A percentile compares a stretch with the other conserved stretches of the same genome.
phyloP scores from a whole-genome alignment of 2,329 filamentous ascomycete genomes.

The Calonectria ilicicola region DNA sequence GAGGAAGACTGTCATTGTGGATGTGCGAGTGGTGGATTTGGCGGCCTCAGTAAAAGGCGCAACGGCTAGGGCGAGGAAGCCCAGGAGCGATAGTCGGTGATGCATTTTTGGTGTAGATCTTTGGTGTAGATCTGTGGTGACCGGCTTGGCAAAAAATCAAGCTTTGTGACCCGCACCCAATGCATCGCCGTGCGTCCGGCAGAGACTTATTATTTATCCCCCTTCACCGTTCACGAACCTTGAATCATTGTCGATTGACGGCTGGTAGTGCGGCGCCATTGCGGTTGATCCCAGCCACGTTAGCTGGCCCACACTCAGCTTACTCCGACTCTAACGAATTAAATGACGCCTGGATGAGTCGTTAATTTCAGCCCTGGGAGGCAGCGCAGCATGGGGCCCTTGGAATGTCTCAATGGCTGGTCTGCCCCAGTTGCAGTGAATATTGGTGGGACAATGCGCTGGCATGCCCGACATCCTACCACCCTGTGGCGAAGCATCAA shows the following conservation, averaged over 20 bases:
- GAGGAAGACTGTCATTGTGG: conserved; percentile 31
- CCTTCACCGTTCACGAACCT: background rate
- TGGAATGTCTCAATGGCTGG: background rate
- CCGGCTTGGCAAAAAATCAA: background rate
- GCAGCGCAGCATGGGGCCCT: background rate
- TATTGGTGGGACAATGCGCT: background rate
- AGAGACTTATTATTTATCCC: too few relatives aligned
- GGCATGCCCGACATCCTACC: background rate
- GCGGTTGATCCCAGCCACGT: background rate
- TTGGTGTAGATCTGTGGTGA: background rate
- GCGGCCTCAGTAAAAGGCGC: background rate
- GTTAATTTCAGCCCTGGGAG: background rate
- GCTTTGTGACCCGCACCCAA: background rate
- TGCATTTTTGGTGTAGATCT: conserved; percentile 1
- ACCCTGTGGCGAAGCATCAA: background rate
- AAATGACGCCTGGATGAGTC: background rate
- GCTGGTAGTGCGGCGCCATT: background rate
- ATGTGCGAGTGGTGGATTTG: conserved; percentile 22
- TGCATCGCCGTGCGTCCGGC: background rate
- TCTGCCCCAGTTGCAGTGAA: background rate
- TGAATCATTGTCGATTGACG: background rate
- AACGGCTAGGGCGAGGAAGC: conserved; percentile 12
- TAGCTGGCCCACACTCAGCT: background rate
- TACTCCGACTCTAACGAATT: background rate
- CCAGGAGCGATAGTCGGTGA: background rate